Percentiles rank a stretch among this genome's conserved stretches.
These are phyloP conservation scores for Ustanciosporium gigantosporum DNA, from an alignment of 1,284 basidiomycete genomes.

Conservation along the genomic window DNA sequence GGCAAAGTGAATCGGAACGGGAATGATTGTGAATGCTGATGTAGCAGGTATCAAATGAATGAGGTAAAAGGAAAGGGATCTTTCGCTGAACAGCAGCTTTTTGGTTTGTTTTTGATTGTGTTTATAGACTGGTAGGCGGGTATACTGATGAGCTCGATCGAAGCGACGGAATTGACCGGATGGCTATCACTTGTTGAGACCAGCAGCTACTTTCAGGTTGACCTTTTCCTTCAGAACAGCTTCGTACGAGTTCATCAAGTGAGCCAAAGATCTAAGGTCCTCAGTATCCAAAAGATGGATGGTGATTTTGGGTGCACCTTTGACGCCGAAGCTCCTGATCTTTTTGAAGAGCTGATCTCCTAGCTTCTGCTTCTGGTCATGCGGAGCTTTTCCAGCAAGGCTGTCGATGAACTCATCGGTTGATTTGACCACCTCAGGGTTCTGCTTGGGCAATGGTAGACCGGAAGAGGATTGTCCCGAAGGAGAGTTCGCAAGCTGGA, in stretches of 20 bases:
- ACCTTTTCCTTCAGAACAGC: conserved; percentile 72
- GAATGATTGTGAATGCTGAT: too few species aligned
- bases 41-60: too few species aligned
- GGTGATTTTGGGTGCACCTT: conserved; percentile 67
- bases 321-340: conserved; percentile 77
- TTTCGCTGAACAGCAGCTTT: too few species aligned
- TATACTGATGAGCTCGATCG: too few species aligned
- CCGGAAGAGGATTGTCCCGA: conserved; percentile 63
- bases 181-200: conserved; percentile 20
- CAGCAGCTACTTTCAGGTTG: conserved; percentile 21
- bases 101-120: too few species aligned
- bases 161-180: background rate
- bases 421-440: conserved; percentile 69
- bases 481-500: conserved; percentile 68
- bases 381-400: conserved; percentile 69
- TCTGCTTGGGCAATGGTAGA: conserved; percentile 72
- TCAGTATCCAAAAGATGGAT: conserved; percentile 80
- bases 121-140: too few species aligned
- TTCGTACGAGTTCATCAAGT: conserved; percentile 84
- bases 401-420: conserved; percentile 79
- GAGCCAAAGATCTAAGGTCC: conserved; percentile 77
- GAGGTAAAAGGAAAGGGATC: too few species aligned
- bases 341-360: conserved; percentile 68
- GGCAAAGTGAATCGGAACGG: too few species aligned
- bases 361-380: conserved; percentile 73